Evolutionary conservation across 176 grass and related monocot genomes (phyloP).

Genomic region (Panicum miliaceum): DNA sequence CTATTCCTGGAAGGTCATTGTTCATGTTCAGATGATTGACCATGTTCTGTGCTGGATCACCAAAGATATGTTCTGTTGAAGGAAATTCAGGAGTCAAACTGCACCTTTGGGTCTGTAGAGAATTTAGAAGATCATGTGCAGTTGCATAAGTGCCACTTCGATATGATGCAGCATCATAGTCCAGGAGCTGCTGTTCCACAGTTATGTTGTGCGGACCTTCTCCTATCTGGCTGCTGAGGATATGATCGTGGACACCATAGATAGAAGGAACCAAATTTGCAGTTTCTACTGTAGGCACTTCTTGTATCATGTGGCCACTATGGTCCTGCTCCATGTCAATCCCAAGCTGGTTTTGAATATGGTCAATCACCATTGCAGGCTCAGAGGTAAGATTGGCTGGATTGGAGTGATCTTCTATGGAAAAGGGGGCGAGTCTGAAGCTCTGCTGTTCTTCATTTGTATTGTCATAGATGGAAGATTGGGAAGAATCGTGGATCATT

Average conservation of each 20-base stretch:
- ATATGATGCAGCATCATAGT: slow-evolving; percentile 47
- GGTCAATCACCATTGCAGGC: slow-evolving; percentile 43
- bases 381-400: slow-evolving; percentile 48
- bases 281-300: slow-evolving; percentile 44
- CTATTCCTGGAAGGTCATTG: slow-evolving; percentile 46
- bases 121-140: slow-evolving; percentile 67
- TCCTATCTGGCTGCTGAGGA: slow-evolving; percentile 43
- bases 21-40: slow-evolving; percentile 57
- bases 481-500: slow-evolving; percentile 46
- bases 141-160: slow-evolving; percentile 44
- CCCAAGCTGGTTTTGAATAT: slow-evolving; percentile 43
- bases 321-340: slow-evolving; percentile 62
- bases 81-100: slow-evolving; percentile 30
- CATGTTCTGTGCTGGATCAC: slow-evolving; percentile 40
- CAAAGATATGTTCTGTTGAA: slow-evolving; percentile 45
- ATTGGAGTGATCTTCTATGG: slow-evolving; percentile 56
- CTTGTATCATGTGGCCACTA: slow-evolving; percentile 55
- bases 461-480: slow-evolving; percentile 52
- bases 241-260: slow-evolving; percentile 44
- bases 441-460: slow-evolving; percentile 38
- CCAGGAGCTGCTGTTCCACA: slow-evolving; percentile 46
- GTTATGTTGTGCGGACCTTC: slow-evolving; percentile 41
- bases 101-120: slow-evolving; percentile 65
- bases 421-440: slow-evolving; percentile 50
- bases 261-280: slow-evolving; percentile 57